A percentile compares a stretch with the other conserved stretches of the same genome.
Evolutionary conservation across 2,329 filamentous ascomycete genomes (phyloP).

Genomic region (Colletotrichum tropicicola): DNA sequence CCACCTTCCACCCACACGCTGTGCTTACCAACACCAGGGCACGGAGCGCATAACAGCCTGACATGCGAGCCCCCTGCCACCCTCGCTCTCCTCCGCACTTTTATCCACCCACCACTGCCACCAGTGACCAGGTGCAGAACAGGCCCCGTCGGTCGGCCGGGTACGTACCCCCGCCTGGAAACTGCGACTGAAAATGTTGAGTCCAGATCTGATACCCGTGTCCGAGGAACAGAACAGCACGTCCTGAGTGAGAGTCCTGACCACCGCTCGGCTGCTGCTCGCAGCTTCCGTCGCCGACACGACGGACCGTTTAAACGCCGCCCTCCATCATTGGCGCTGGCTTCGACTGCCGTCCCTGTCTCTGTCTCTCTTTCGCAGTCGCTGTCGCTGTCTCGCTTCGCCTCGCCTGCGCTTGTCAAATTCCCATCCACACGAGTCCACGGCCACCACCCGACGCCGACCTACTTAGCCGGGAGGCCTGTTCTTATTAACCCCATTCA

Average conservation of each 20-base stretch:
- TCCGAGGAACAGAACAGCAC: background rate
- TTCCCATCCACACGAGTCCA: background rate
- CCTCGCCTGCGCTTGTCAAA: background rate
- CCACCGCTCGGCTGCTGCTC: background rate
- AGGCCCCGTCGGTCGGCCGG: background rate
- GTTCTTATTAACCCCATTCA: background rate
- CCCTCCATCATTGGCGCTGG: background rate
- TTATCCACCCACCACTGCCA: background rate
- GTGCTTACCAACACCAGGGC: constrained; percentile 26
- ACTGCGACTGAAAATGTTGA: background rate
- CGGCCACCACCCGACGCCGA: constrained; percentile 1
- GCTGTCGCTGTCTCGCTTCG: background rate
- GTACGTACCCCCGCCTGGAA: background rate
- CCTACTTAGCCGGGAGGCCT: background rate
- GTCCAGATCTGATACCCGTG: background rate
- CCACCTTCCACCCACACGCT: constrained; percentile 5
- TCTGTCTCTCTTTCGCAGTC: background rate
- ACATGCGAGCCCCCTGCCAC: constrained; percentile 18
- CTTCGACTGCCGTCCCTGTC: background rate
- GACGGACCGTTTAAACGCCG: constrained; percentile 8
- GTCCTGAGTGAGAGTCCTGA: background rate
- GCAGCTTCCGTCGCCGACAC: constrained; percentile 2
- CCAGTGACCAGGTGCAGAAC: background rate
- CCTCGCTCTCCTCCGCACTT: constrained; percentile 11
- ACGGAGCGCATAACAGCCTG: constrained; percentile 24